These are phyloP conservation scores for Lentinula novae-zelandiae DNA, from an alignment of 1,284 basidiomycete species.

Conservation along the genomic window DNA sequence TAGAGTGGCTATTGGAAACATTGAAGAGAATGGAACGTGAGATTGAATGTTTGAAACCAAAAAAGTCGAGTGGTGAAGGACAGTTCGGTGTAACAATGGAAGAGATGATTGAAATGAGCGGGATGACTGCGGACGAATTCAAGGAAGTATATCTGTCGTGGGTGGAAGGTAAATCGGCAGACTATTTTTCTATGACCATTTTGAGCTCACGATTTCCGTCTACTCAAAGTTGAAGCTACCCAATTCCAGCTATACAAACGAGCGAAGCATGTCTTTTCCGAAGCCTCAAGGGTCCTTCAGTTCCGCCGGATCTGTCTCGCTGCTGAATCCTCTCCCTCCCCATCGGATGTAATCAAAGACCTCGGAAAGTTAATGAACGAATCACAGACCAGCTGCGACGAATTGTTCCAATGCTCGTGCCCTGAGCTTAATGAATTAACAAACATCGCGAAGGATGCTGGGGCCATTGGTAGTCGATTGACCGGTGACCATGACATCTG, in stretches of 20 bases:
- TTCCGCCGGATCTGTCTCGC: conserved; percentile 66
- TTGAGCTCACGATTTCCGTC: conserved; percentile 3
- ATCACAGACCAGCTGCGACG: conserved; percentile 67
- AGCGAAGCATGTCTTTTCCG: conserved; percentile 72
- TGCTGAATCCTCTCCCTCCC: conserved; percentile 23
- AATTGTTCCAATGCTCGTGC: conserved; percentile 76
- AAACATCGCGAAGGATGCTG: conserved; percentile 56
- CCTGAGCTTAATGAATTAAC: conserved; percentile 72
- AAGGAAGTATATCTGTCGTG: conserved; percentile 67
- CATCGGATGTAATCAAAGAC: conserved; percentile 27
- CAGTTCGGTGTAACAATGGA: conserved; percentile 62
- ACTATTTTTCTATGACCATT: not conserved
- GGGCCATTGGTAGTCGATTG: conserved; percentile 74
- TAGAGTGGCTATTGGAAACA: conserved; percentile 41
- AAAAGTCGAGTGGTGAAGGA: conserved; percentile 25
- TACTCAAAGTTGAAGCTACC: conserved; percentile 61
- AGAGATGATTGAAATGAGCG: conserved; percentile 69
- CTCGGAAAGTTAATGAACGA: conserved; percentile 78
- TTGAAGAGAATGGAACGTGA: conserved; percentile 46
- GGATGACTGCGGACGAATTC: conserved; percentile 55
- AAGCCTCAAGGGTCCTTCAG: conserved; percentile 74
- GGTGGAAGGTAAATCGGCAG: conserved; percentile 56
- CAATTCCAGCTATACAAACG: conserved; percentile 80
- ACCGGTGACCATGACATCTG: conserved; percentile 46
- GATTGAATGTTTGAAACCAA: conserved; percentile 51